Evolutionary conservation across 352 stramenopile genomes (phyloP), one percentile per base, ranked within the genome.

Genomic region (Phytophthora brassicae): DNA sequence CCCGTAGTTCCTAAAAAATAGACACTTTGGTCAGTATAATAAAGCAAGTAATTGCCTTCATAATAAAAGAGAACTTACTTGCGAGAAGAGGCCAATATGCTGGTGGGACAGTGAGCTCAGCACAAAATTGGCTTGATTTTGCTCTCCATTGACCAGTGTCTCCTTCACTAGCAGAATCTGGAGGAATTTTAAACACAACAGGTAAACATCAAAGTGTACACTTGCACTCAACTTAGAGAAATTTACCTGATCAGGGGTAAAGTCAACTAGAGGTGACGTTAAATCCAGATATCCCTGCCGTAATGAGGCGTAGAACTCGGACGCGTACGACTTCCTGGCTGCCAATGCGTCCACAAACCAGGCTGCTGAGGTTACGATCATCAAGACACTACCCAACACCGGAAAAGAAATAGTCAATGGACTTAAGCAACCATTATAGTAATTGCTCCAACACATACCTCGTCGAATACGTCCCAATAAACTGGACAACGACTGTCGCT

Each of bases 51-150:
- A 57, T 4, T 12, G 11, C 4, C 13, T 36, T 23, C 2, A 29
- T 16, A n/a, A n/a, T 22, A 24, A 44, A 3, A 9, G 0, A 16
- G 23, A n/a, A 47, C 28, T 48, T 16, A 92, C 86, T 53, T 85
- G 77, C 8, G 83, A 70, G 55, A 95, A 92, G 14, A 91, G 60
- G 6, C 75, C 72, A 48, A 95, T 88, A 51, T 95, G 86, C 31
- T 84, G 67, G 17, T 88, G 76, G 0, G 81, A 87, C 13, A 95
- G 63, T 16, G 81, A 93, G 52, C 83, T 93, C 23, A 95, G 65
- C 4, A 93, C 86, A 39, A 91, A 95, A 49, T 91, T 89, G n/a
- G 90, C 84, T 84, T 93, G 86, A 52, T 92, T 89, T 49, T 89
- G 79, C 6, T 79, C 85, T 17, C 84, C 84, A 35, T 77, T 79